These are phyloP conservation scores for Saturnispora quitensis DNA, from an alignment of 805 yeast species.

Conservation along the genomic window DNA sequence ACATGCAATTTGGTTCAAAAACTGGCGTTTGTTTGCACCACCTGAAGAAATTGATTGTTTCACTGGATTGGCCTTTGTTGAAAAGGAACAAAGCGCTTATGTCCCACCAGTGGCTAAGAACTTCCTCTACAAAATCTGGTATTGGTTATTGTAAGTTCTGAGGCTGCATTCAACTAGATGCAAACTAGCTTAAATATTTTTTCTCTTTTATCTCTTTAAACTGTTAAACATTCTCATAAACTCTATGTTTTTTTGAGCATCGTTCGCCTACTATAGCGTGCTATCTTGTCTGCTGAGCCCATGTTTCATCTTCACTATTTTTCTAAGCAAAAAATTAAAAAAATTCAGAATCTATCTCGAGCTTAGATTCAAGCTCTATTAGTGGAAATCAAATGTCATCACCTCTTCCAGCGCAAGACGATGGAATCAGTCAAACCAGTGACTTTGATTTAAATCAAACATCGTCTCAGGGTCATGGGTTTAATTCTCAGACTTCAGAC, in stretches of 20 bases:
- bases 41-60: conserved; percentile 50
- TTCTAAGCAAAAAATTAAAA: neutral
- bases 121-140: conserved; percentile 36
- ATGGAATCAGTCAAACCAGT: conserved; percentile 14
- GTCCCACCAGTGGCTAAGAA: conserved; percentile 34
- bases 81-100: conserved; percentile 37
- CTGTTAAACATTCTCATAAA: neutral
- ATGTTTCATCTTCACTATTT: neutral
- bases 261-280: too few relatives aligned
- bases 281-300: neutral
- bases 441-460: conserved; percentile 17
- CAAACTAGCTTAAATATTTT: too few relatives aligned
- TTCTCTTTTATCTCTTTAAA: too few relatives aligned
- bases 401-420: conserved; percentile 17
- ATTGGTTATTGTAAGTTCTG: conserved; percentile 26
- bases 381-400: conserved; percentile 19
- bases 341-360: neutral
- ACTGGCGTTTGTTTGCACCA: conserved; percentile 40
- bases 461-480: conserved; percentile 10
- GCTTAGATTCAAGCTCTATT: conserved; percentile 1
- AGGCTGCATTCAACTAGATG: too few relatives aligned
- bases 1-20: conserved; percentile 42
- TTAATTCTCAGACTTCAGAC: conserved; percentile 10
- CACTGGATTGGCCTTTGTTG: conserved; percentile 53
- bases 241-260: neutral